phyloP scores from a whole-genome alignment of 2,329 filamentous ascomycete species.

The Sclerotinia trifoliorum region DNA sequence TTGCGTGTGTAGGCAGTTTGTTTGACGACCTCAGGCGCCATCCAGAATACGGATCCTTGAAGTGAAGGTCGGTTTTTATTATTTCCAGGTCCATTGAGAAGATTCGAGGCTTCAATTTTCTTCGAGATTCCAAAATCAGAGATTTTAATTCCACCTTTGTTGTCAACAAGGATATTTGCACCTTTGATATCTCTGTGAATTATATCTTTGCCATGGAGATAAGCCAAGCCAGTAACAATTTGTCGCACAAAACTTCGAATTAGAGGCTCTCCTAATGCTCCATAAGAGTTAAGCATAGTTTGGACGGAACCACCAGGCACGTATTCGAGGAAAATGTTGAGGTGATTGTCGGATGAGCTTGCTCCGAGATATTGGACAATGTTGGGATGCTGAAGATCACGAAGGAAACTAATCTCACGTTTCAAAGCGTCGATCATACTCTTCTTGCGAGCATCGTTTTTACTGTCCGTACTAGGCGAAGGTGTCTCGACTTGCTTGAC shows the following conservation, averaged over 20 bases:
- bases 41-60: slow-evolving; percentile 98
- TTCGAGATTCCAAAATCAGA: slow-evolving; percentile 99
- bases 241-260: slow-evolving; percentile 96
- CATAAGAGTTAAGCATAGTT: slow-evolving; percentile 98
- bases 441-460: slow-evolving; percentile 88
- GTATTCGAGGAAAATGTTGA: slow-evolving; percentile 99
- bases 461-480: slow-evolving; percentile 70
- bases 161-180: slow-evolving; percentile 97
- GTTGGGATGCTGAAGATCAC: slow-evolving; percentile 91
- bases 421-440: slow-evolving; percentile 97
- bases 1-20: slow-evolving; percentile 98
- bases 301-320: slow-evolving; percentile 96
- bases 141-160: slow-evolving; percentile 98
- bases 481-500: slow-evolving; percentile 98
- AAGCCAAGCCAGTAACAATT: slow-evolving; percentile 87
- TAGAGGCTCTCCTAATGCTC: slow-evolving; percentile 86
- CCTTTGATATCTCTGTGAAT: slow-evolving; percentile 99
- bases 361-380: slow-evolving; percentile 98
- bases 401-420: slow-evolving; percentile 89
- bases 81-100: slow-evolving; percentile 67
- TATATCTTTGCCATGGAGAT: slow-evolving; percentile 91
- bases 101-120: slow-evolving; percentile 88
- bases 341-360: slow-evolving; percentile 82
- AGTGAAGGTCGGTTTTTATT: slow-evolving; percentile 74
- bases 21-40: slow-evolving; percentile 97